Conservation (phyloP, 2,329 filamentous ascomycete genomes). For the Delphinella strobiligena region DNA sequence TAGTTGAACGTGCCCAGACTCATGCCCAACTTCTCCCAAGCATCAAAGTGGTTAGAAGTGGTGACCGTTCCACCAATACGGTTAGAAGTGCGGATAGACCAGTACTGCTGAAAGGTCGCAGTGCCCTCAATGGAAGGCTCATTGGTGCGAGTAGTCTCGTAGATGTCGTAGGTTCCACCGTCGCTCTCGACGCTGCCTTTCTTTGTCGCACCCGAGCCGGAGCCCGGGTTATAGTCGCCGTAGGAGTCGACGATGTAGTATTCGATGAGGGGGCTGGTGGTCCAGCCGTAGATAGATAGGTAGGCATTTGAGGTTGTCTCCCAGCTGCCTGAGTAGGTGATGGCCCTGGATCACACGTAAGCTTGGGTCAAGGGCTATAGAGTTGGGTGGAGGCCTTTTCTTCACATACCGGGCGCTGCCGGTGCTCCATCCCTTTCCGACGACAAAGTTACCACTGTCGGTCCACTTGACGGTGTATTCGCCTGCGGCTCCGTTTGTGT, state of each 20-base stretch:
- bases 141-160: slow-evolving; percentile 33
- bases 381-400: neutral
- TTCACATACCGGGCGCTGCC: slow-evolving; percentile 35
- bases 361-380: neutral
- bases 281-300: slow-evolving; percentile 49
- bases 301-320: slow-evolving; percentile 38
- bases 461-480: slow-evolving; percentile 35
- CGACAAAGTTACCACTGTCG: slow-evolving; percentile 41
- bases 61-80: slow-evolving; percentile 39
- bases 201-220: slow-evolving; percentile 29
- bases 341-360: slow-evolving; percentile 24
- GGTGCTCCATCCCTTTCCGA: slow-evolving; percentile 47
- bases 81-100: slow-evolving; percentile 39
- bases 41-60: slow-evolving; percentile 39
- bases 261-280: slow-evolving; percentile 40
- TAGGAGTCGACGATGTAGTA: slow-evolving; percentile 47
- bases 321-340: slow-evolving; percentile 39
- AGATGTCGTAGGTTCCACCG: slow-evolving; percentile 42
- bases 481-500: slow-evolving; percentile 42
- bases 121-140: slow-evolving; percentile 42
- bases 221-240: slow-evolving; percentile 35
- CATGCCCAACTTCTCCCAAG: slow-evolving; percentile 39
- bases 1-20: slow-evolving; percentile 40
- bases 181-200: slow-evolving; percentile 41
- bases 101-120: slow-evolving; percentile 43